Evolutionary conservation across 441 rosid species (phyloP).

Genomic region (Arabidopsis lyrata): DNA sequence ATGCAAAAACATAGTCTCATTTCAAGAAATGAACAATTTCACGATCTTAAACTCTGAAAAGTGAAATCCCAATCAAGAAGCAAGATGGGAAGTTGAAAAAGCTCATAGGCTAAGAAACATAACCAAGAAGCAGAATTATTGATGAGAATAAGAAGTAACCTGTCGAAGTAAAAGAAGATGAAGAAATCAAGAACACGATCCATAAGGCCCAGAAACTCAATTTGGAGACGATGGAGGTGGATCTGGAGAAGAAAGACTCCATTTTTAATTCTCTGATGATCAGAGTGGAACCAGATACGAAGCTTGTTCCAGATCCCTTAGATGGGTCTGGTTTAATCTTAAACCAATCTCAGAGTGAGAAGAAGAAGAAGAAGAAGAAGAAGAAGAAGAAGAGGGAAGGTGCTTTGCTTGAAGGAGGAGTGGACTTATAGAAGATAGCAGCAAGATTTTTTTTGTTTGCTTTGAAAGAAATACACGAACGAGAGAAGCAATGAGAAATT

Average conservation of each 20-base stretch:
- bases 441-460: slow-evolving; percentile 27
- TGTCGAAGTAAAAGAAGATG: slow-evolving; percentile 67
- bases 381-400: slow-evolving; percentile 27
- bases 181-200: slow-evolving; percentile 65
- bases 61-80: slow-evolving; percentile 22
- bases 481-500: slow-evolving; percentile 20
- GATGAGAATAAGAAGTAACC: slow-evolving; percentile 51
- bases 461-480: slow-evolving; percentile 20
- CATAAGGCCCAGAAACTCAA: slow-evolving; percentile 47
- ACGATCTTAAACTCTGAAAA: background rate
- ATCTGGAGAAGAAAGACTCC: slow-evolving; percentile 53
- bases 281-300: slow-evolving; percentile 40
- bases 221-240: slow-evolving; percentile 50
- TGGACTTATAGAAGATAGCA: slow-evolving; percentile 45
- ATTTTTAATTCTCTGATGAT: slow-evolving; percentile 37
- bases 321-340: slow-evolving; percentile 33
- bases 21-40: background rate
- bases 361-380: slow-evolving; percentile 25
- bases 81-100: slow-evolving; percentile 16
- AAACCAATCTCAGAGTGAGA: slow-evolving; percentile 12
- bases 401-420: slow-evolving; percentile 40
- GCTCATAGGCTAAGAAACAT: slow-evolving; percentile 6
- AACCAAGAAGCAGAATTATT: background rate
- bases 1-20: background rate
- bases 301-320: slow-evolving; percentile 37